These are phyloP conservation scores for Sextonia rubra DNA, from an alignment of 164 flowering plant species.

Conservation along the genomic window DNA sequence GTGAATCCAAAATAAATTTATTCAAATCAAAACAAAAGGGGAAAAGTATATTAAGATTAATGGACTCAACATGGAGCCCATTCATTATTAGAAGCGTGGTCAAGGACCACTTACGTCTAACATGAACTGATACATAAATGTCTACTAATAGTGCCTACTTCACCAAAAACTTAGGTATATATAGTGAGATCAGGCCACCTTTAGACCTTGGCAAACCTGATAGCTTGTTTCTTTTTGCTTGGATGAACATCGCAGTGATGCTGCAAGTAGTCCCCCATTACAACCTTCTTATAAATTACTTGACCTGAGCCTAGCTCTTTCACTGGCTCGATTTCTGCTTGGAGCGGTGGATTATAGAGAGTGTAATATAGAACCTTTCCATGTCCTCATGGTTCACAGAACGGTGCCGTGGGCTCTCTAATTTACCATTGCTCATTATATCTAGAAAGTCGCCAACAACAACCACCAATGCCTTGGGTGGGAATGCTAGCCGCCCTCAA, in stretches of 20 bases:
- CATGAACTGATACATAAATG: not conserved
- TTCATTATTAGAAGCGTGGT: no score
- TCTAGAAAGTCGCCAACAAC: not conserved
- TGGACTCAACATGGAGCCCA: no score
- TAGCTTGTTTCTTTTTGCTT: not conserved
- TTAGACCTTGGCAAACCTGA: not conserved
- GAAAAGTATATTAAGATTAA: no score
- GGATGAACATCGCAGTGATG: not conserved
- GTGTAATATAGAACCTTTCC: not conserved
- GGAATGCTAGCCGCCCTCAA: not conserved
- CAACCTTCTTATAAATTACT: not conserved
- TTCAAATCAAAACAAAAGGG: no score
- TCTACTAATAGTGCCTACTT: no score
- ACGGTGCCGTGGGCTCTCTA: not conserved
- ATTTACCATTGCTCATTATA: constrained; percentile 6
- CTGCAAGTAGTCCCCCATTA: not conserved
- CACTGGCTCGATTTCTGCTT: not conserved
- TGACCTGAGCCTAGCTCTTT: not conserved
- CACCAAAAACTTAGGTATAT: no score
- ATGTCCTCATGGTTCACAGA: not conserved
- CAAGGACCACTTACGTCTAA: no score
- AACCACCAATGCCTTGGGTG: not conserved
- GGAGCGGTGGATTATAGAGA: not conserved
- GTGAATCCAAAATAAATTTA: no score
- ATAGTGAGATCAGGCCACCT: not conserved